Percentiles rank a stretch among this genome's conserved stretches.
phyloP scores from a whole-genome alignment of 2,329 filamentous ascomycete genomes.

The Teratosphaeriaceae sp. region DNA sequence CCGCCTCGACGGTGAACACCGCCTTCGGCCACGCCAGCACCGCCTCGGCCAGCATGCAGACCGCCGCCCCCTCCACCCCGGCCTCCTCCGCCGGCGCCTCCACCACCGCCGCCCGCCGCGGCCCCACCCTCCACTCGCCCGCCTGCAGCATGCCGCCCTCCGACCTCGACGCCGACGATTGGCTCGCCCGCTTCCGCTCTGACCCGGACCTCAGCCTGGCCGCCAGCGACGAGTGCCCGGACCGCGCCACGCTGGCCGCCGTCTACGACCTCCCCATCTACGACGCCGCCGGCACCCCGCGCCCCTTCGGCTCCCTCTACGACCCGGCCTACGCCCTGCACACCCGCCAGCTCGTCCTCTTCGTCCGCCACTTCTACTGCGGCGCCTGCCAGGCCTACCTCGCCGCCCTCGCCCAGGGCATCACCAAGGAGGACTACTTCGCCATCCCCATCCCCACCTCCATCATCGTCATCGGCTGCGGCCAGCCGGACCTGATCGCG shows the following conservation, averaged over 20 bases:
- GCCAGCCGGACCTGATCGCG: slow-evolving; percentile 29
- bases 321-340: slow-evolving; percentile 38
- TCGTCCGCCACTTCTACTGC: slow-evolving; percentile 38
- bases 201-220: slow-evolving; percentile 22
- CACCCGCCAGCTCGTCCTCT: slow-evolving; percentile 33
- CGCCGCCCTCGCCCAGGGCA: slow-evolving; percentile 26
- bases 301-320: slow-evolving; percentile 58
- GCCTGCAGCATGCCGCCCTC: slow-evolving; percentile 1
- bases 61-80: slow-evolving; percentile 4
- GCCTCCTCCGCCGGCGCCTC: slow-evolving; percentile 3
- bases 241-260: slow-evolving; percentile 26
- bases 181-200: slow-evolving; percentile 29
- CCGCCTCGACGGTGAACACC: slow-evolving; percentile 12
- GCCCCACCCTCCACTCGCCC: not conserved
- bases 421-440: slow-evolving; percentile 31
- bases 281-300: slow-evolving; percentile 53
- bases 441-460: slow-evolving; percentile 29
- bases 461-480: slow-evolving; percentile 34
- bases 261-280: slow-evolving; percentile 42
- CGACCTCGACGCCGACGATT: slow-evolving; percentile 24
- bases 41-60: slow-evolving; percentile 10
- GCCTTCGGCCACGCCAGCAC: slow-evolving; percentile 13
- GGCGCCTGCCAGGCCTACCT: slow-evolving; percentile 35
- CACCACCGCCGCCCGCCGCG: not conserved
- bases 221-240: slow-evolving; percentile 27